Evolutionary conservation across 192 early-diverging fungal genomes (phyloP).

Genomic region (Linnemannia exigua): DNA sequence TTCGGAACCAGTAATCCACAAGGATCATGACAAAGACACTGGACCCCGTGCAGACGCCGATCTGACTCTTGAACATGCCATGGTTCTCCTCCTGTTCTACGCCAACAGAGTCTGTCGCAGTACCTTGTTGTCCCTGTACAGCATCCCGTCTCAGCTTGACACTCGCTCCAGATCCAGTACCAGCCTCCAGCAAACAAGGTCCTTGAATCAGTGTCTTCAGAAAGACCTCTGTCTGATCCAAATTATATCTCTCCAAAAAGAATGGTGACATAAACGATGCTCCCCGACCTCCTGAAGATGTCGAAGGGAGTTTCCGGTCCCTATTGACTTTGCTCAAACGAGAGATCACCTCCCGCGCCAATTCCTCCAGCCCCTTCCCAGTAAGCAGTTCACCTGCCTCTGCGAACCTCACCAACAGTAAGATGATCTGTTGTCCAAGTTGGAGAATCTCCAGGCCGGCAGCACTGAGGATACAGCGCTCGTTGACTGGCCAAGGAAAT

Average conservation of each 20-base stretch:
- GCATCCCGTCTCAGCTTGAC: slow-evolving; percentile 12
- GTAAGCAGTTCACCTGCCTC: slow-evolving; percentile 30
- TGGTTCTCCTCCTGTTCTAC: slow-evolving; percentile 5
- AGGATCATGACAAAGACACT: slow-evolving; percentile 47
- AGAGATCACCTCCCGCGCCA: slow-evolving; percentile 33
- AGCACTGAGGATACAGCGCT: slow-evolving; percentile 13
- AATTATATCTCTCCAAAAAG: slow-evolving; percentile 23
- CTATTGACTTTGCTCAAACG: slow-evolving; percentile 34
- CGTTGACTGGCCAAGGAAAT: slow-evolving; percentile 32
- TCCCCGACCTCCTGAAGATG: neutral
- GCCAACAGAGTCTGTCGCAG: neutral
- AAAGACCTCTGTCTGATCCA: slow-evolving; percentile 47
- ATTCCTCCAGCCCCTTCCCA: slow-evolving; percentile 30
- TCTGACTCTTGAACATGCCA: slow-evolving; percentile 36
- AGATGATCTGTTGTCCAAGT: slow-evolving; percentile 39
- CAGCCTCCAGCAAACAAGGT: slow-evolving; percentile 33
- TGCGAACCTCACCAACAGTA: slow-evolving; percentile 38
- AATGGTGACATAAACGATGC: neutral
- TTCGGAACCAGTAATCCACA: slow-evolving; percentile 41
- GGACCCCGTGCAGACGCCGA: slow-evolving; percentile 28
- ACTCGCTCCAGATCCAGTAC: slow-evolving; percentile 39
- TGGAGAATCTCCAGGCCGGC: slow-evolving; percentile 40
- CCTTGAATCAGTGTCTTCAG: slow-evolving; percentile 44
- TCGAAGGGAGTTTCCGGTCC: slow-evolving; percentile 19
- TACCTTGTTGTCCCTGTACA: neutral